Evolutionary conservation across 2,329 filamentous ascomycete species (phyloP), one percentile per base, ranked within the genome.

Genomic region (Cytospora mali): DNA sequence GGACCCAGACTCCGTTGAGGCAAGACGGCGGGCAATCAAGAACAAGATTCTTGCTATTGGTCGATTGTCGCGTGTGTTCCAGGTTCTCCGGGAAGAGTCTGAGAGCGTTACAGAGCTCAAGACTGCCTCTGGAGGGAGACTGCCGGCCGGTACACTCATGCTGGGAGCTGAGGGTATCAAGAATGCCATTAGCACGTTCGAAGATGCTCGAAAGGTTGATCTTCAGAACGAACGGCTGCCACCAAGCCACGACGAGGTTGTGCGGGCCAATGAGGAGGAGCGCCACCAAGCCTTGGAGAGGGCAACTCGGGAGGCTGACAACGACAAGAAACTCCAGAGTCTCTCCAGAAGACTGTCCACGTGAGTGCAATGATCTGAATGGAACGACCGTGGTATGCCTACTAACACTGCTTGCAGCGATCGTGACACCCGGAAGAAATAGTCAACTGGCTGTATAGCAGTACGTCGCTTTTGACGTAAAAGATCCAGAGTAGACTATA

Each of bases 1-100:
- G 48, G 94, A 98, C 71, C 88, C 90, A 14, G 93, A 97, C 56
- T 93, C 90, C 58, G 92, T 89, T 70, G 95, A 99, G 75, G 94
- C 90, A 82, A 98, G 97, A 84, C 87, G 95, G 72, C 89, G 93
- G 52, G 93, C 93, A 4, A 97, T 99, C 85, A 98, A 98, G 84
- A 99, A 99, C 88, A 99, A 99, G 83, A 98, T 99, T 73, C 81
- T 99, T 70, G 95, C 95, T 65, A 99, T 99, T 72, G 95, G 95
- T 31, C 92, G 95, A 69, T 84, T 99, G 68, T 98, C 95, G 42
- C 91, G 95, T 71, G 95, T 99, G 65, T 99, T 99, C 88, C 95
- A 99, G 76, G 95, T 99, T 56, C 79, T 99, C 70, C 92, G 95
- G 72, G 95, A 99, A 79, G 95, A 99, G 78, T 96, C 93, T 2